A percentile compares a stretch with the other conserved stretches of the same genome.
Evolutionary conservation across 345 rosid species (phyloP).

Genomic region (Dovyalis caffra): DNA sequence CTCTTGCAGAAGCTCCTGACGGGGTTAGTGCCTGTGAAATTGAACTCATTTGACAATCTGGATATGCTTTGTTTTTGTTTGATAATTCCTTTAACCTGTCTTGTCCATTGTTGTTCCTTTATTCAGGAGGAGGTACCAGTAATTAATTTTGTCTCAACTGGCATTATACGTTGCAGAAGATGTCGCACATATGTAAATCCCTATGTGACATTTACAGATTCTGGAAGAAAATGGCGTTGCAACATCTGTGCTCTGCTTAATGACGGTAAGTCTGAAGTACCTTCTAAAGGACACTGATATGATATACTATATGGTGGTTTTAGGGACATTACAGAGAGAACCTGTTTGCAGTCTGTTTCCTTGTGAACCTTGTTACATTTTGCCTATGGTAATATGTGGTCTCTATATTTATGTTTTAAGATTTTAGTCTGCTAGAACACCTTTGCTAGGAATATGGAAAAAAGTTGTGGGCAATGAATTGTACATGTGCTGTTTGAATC

Average conservation of each 20-base stretch:
- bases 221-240: constrained; percentile 99
- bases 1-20: constrained; percentile 92
- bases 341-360: background rate
- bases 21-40: constrained; percentile 60
- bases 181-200: constrained; percentile 99
- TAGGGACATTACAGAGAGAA: background rate
- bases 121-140: constrained; percentile 92
- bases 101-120: constrained; percentile 20
- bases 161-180: constrained; percentile 96
- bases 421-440: background rate
- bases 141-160: constrained; percentile 76
- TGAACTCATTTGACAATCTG: constrained; percentile 10
- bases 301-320: constrained; percentile 7
- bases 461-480: background rate
- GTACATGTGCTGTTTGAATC: background rate
- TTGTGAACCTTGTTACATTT: background rate
- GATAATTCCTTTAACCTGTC: constrained; percentile 14
- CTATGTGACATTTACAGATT: constrained; percentile 78
- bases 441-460: background rate
- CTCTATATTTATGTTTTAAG: background rate
- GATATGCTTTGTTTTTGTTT: constrained; percentile 7
- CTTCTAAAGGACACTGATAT: background rate
- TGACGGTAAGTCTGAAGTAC: constrained; percentile 63
- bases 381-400: background rate
- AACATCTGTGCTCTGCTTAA: constrained; percentile 88